Conservation (phyloP, 352 stramenopile species). For the Aphanomyces euteiches region DNA sequence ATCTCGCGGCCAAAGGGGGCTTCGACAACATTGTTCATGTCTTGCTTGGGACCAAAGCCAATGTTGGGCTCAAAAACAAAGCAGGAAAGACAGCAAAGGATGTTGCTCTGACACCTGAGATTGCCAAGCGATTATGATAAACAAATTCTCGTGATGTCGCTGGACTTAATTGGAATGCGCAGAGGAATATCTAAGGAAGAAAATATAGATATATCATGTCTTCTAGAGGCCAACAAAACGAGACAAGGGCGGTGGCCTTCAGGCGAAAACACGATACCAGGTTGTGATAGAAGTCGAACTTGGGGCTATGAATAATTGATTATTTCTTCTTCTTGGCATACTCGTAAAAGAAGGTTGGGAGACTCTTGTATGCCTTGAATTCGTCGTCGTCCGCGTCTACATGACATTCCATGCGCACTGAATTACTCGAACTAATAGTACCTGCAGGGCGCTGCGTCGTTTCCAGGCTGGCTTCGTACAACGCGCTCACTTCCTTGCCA, state of each 20-base stretch:
- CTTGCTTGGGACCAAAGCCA: slow-evolving; percentile 55
- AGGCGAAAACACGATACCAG: too few species aligned
- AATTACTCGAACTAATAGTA: neutral
- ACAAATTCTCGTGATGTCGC: too few species aligned
- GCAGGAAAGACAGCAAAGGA: slow-evolving; percentile 71
- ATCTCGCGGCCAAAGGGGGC: slow-evolving; percentile 74
- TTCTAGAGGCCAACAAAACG: too few species aligned
- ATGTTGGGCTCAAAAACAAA: slow-evolving; percentile 60
- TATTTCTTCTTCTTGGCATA: slow-evolving; percentile 62
- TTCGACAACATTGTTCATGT: slow-evolving; percentile 68
- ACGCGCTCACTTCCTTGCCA: slow-evolving; percentile 74
- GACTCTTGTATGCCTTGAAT: slow-evolving; percentile 80
- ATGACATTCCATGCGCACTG: neutral
- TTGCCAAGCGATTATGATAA: slow-evolving; percentile 40
- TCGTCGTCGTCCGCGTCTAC: slow-evolving; percentile 42
- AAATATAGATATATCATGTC: too few species aligned
- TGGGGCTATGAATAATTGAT: slow-evolving; percentile 10
- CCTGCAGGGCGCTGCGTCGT: neutral
- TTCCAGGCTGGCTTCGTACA: slow-evolving; percentile 45
- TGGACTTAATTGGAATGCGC: too few species aligned
- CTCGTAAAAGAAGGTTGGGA: slow-evolving; percentile 87
- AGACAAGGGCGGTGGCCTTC: too few species aligned
- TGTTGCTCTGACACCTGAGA: slow-evolving; percentile 54
- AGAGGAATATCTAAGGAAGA: too few species aligned
- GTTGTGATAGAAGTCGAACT: too few species aligned